Evolutionary conservation across 2,329 filamentous ascomycete genomes (phyloP).

Genomic region (Alternaria brassicicola): DNA sequence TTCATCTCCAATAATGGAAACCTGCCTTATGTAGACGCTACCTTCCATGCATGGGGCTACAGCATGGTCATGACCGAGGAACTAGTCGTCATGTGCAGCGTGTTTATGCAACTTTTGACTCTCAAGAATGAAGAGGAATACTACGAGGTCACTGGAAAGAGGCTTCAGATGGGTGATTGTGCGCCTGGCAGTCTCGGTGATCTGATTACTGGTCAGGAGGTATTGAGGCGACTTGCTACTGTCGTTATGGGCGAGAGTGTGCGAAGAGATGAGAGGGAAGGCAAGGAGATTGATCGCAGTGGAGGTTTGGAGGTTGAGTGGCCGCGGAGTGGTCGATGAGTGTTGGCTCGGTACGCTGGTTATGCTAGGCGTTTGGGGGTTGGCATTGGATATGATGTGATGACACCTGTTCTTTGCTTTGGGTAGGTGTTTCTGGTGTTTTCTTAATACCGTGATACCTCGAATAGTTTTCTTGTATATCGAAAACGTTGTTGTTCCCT

Average conservation of each 20-base stretch:
- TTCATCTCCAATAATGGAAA: slow-evolving; percentile 29
- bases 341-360: background rate
- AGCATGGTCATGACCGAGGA: slow-evolving; percentile 38
- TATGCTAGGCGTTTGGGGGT: background rate
- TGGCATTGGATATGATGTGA: background rate
- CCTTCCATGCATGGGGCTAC: slow-evolving; percentile 46
- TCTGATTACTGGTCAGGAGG: slow-evolving; percentile 31
- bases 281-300: slow-evolving; percentile 28
- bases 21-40: slow-evolving; percentile 36
- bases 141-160: slow-evolving; percentile 28
- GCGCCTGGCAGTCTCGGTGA: slow-evolving; percentile 29
- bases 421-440: background rate
- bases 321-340: slow-evolving; percentile 13
- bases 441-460: slow-evolving; percentile 4
- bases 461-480: no score
- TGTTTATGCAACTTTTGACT: slow-evolving; percentile 42
- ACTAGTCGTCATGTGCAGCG: slow-evolving; percentile 43
- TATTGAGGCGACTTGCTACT: slow-evolving; percentile 41
- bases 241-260: slow-evolving; percentile 44
- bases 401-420: background rate
- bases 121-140: slow-evolving; percentile 37
- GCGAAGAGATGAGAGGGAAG: slow-evolving; percentile 44
- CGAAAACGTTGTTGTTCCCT: no score
- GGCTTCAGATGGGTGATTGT: slow-evolving; percentile 40
- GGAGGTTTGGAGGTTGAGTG: slow-evolving; percentile 20